A percentile compares a stretch with the other conserved stretches of the same genome.
These are phyloP conservation scores for Cystobasidium onofrii DNA, from an alignment of 768 basidiomycete species.

Conservation along the genomic window DNA sequence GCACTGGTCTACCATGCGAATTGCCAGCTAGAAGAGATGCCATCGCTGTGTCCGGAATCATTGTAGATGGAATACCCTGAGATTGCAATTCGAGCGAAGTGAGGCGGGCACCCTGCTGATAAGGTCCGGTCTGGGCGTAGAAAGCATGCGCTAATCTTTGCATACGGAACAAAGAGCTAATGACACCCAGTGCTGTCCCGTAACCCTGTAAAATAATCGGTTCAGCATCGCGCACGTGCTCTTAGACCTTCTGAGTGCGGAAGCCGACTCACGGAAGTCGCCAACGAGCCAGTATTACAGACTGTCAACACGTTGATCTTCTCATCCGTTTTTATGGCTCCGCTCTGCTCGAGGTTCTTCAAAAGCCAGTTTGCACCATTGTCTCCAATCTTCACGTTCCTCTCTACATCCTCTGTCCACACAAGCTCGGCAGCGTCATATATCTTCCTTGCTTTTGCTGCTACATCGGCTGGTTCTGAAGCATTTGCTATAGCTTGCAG, in stretches of 20 bases:
- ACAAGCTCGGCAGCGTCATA: slow-evolving; percentile 64
- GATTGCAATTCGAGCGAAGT: slow-evolving; percentile 83
- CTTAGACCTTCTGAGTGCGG: neutral
- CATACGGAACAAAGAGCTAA: slow-evolving; percentile 76
- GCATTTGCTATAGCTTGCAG: slow-evolving; percentile 49
- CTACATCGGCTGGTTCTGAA: slow-evolving; percentile 47
- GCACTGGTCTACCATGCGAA: slow-evolving; percentile 70
- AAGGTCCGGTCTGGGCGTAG: slow-evolving; percentile 89
- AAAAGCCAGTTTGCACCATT: slow-evolving; percentile 80
- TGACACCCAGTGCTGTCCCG: slow-evolving; percentile 87
- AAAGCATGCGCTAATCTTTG: slow-evolving; percentile 71
- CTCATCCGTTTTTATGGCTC: slow-evolving; percentile 47
- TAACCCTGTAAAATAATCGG: slow-evolving; percentile 60
- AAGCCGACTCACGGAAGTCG: slow-evolving; percentile 64
- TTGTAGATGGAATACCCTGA: slow-evolving; percentile 71
- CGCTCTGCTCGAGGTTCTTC: slow-evolving; percentile 49
- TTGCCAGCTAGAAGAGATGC: slow-evolving; percentile 83
- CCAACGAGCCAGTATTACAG: slow-evolving; percentile 82
- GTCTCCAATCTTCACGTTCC: slow-evolving; percentile 77
- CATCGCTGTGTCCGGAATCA: slow-evolving; percentile 98
- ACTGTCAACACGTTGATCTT: slow-evolving; percentile 69
- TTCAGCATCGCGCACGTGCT: slow-evolving; percentile 5
- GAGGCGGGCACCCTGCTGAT: slow-evolving; percentile 81
- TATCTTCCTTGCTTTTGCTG: slow-evolving; percentile 53
- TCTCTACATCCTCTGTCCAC: slow-evolving; percentile 75